Evolutionary conservation across 2,329 filamentous ascomycete genomes (phyloP), one percentile per base, ranked within the genome.

Genomic region (Colletotrichum tropicale): DNA sequence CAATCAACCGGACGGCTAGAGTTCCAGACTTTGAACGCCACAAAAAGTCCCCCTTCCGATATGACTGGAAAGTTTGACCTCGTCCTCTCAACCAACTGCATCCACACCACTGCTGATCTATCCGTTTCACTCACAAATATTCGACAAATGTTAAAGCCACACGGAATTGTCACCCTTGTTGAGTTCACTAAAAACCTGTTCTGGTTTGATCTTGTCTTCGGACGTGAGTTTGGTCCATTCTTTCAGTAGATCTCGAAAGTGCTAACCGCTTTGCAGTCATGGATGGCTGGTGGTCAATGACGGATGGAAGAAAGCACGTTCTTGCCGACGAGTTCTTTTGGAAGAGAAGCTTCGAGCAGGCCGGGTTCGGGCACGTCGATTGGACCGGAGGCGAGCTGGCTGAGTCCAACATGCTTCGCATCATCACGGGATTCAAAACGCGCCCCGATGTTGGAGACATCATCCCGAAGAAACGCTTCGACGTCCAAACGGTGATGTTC

Each of bases 31-130:
- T 62, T 84, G 1, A 78, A 86, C 67, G 77, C 85, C 5, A 82
- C 84, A 48, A 78, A 81, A 32, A 66, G 76, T 15, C 77, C 80
- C 1, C 38, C 75, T 2, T 8, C 77, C 1, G 62, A 78, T 3
- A 56, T 80, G 5, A 12, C 61, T 1, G 78, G 77, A 6, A 60
- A 48, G 6, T 83, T 78, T 65, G 79, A 86, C 56, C 55, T 84
- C 9, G 78, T 86, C 28, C 61, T 87, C 8, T 79, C 82, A 2
- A 81, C 81, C 5, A 86, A 86, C 70, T 82, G 81, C 69, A 79
- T 86, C 12, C 85, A 87, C 67, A 70, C 74, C 16, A 76, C 74
- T 13, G 28, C 16, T 21, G 60, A 74, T 48, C 18, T 74, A 6
- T 21, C n/a, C 6, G 9, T 8, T 6, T 60, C 70, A 8, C 15